phyloP scores from a whole-genome alignment of 2,329 filamentous ascomycete species.

The Sporothrix globosa region DNA sequence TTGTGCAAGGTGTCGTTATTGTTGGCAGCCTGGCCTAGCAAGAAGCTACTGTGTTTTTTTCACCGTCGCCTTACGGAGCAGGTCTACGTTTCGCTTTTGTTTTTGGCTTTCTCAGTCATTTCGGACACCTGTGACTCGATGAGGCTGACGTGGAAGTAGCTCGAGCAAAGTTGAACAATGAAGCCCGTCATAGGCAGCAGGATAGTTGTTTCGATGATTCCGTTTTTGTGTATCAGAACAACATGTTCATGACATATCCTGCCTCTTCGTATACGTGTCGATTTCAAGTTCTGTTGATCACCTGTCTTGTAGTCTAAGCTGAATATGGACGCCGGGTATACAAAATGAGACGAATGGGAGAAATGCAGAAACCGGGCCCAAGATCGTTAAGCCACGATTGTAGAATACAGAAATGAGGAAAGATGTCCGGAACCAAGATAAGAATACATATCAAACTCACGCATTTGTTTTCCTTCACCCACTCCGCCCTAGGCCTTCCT shows the following conservation, averaged over 20 bases:
- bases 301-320: slow-evolving; percentile 3
- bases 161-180: not conserved
- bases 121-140: not conserved
- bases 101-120: not conserved
- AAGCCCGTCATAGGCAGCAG: slow-evolving; percentile 12
- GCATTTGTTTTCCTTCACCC: not conserved
- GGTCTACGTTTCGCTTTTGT: not conserved
- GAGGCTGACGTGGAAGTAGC: not conserved
- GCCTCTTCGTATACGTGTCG: not conserved
- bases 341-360: not conserved
- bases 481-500: slow-evolving; percentile 5
- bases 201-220: not conserved
- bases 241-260: no score
- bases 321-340: not conserved
- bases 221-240: not conserved
- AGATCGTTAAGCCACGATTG: not conserved
- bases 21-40: slow-evolving; percentile 18
- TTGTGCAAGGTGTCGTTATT: not conserved
- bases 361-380: not conserved
- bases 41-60: slow-evolving; percentile 15
- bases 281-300: not conserved
- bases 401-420: not conserved
- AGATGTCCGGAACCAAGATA: not conserved
- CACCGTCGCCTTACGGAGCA: not conserved
- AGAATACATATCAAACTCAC: not conserved